Base-by-base conservation (phyloP, 345 rosid genomes). In the thale cress (Arabidopsis thaliana) region DNA sequence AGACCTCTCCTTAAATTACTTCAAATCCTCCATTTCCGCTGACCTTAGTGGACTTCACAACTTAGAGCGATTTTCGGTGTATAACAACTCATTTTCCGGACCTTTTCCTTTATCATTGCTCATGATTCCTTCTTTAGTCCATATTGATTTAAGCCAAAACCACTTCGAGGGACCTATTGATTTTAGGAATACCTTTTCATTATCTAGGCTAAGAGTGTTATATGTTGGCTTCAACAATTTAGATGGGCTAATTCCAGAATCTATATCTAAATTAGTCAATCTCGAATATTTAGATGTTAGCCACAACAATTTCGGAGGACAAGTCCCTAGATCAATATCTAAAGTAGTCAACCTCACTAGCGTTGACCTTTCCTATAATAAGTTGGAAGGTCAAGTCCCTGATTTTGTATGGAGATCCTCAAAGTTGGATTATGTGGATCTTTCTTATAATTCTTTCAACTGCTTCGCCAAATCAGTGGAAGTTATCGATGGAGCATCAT, bases 311-410 rank as follows among this genome's bases (percentile, higher is more conserved):
- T 52, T 67, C 1, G 7, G 12, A 23, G 72, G 72, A 0, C 1
- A 2, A 14, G 23, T 67, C 37, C 59, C 49, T 13, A 4, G 24
- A 37, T 67, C 72, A 3, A 14, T 67, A 50, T 68, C 72, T 3
- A 69, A 45, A 20, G 6, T 56, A 34, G 59, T 46, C 56, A 45
- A 66, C 14, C 69, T 83, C 20, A 2, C 0, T 20, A 0, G 1
- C 28, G 6, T 87, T 48, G 67, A 80, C 7, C 8, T 83, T 38
- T 85, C 87, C 0, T n/a, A 48, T 51, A 87, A 87, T 34, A 50
- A 20, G 4, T 67, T 87, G 0, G 46, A 71, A 38, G 59, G 76
- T 60, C 56, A 58, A 58, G 42, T 45, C 32, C 65, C 56, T 2
- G 6, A 7, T 5, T 7, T 4, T 28, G n/a, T 58, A 1, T 33